Conservation (phyloP, 164 flowering plant species). For the Echeveria elegans region DNA sequence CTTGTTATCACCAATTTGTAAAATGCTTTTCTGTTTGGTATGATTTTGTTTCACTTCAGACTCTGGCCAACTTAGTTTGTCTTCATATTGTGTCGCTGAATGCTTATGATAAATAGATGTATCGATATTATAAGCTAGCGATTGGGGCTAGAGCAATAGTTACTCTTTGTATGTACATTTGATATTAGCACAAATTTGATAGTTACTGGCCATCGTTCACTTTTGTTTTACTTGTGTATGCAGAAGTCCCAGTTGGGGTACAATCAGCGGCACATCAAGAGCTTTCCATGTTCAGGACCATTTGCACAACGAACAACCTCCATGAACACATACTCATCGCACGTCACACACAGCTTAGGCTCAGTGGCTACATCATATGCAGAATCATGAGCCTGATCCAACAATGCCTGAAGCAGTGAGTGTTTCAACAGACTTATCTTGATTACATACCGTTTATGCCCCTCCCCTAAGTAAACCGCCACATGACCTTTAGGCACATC, state of each 20-base stretch:
- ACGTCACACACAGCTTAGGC: conserved; percentile 70
- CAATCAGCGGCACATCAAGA: background rate
- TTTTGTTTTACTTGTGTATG: background rate
- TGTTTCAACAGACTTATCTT: conserved; percentile 53
- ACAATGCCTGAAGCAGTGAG: conserved; percentile 63
- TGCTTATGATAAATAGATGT: too few species aligned
- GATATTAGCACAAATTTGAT: too few species aligned
- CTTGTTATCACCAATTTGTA: too few species aligned
- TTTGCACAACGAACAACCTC: conserved; percentile 30
- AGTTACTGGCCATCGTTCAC: too few species aligned
- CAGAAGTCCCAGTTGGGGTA: background rate
- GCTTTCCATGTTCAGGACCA: background rate
- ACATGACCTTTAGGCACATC: conserved; percentile 90
- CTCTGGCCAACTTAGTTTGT: too few species aligned
- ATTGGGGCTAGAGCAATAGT: too few species aligned
- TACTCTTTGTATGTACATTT: too few species aligned
- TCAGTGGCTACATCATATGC: conserved; percentile 48
- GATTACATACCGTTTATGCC: conserved; percentile 56
- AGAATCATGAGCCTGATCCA: conserved; percentile 64
- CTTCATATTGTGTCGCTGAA: too few species aligned
- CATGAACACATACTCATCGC: conserved; percentile 59
- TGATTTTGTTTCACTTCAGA: too few species aligned
- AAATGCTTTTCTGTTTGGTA: too few species aligned
- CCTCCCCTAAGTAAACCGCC: conserved; percentile 79
- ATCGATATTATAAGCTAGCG: too few species aligned